These are phyloP conservation scores for Boletales sp. DNA, from an alignment of 768 basidiomycete genomes.

Conservation along the genomic window DNA sequence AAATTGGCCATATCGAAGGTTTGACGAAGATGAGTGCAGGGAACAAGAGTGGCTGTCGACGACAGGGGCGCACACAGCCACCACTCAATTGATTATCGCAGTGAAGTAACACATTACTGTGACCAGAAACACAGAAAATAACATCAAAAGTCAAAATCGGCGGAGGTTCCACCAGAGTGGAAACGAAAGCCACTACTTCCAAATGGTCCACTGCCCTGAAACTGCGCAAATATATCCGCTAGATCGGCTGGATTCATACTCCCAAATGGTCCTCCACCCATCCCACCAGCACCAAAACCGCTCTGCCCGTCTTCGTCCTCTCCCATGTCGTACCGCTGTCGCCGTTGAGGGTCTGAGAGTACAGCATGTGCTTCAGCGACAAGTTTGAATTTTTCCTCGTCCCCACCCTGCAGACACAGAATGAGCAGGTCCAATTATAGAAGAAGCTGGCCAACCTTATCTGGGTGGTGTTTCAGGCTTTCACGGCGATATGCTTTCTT, in stretches of 20 bases:
- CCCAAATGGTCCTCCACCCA: constrained; percentile 38
- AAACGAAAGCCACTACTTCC: constrained; percentile 32
- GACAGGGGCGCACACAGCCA: constrained; percentile 18
- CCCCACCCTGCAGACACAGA: constrained; percentile 62
- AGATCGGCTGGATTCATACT: constrained; percentile 48
- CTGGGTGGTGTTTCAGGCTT: constrained; percentile 81
- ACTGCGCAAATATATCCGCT: constrained; percentile 62
- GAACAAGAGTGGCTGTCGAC: background rate
- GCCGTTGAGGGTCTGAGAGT: constrained; percentile 69
- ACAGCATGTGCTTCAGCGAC: constrained; percentile 80
- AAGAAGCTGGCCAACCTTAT: constrained; percentile 51
- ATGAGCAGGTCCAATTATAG: constrained; percentile 3
- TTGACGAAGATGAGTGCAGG: background rate
- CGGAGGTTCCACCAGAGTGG: constrained; percentile 12
- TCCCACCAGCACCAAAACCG: constrained; percentile 38
- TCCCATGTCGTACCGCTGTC: constrained; percentile 76
- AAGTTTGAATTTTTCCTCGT: constrained; percentile 95
- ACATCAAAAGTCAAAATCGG: constrained; percentile 20
- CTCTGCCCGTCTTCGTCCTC: constrained; percentile 74
- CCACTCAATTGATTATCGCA: background rate
- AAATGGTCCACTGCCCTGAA: constrained; percentile 42
- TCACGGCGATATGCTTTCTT: constrained; percentile 91
- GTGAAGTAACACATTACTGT: background rate
- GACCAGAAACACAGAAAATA: background rate
- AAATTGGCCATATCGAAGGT: constrained; percentile 16